Conservation (phyloP, 495 filamentous ascomycete genomes). For the Glonium stellatum region DNA sequence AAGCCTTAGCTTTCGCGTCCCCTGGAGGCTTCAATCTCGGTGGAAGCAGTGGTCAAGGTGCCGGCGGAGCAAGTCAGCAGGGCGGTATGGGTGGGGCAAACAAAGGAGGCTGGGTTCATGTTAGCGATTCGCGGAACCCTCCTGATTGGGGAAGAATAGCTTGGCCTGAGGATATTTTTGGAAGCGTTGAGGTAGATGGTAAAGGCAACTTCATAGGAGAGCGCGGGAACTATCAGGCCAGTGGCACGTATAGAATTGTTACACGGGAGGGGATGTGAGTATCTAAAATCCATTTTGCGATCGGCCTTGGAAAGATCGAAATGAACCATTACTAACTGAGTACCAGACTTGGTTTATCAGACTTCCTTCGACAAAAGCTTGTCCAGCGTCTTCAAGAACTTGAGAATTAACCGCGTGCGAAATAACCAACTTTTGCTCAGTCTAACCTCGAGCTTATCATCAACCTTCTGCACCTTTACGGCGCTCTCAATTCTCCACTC, state of each 20-base stretch:
- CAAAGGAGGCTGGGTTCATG: slow-evolving; percentile 80
- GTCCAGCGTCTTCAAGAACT: slow-evolving; percentile 33
- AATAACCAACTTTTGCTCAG: not conserved
- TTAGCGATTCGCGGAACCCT: slow-evolving; percentile 73
- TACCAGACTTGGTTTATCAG: slow-evolving; percentile 46
- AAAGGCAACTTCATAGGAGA: slow-evolving; percentile 61
- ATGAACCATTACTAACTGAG: slow-evolving; percentile 6
- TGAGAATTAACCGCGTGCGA: not conserved
- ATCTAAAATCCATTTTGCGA: not conserved
- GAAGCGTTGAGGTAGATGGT: slow-evolving; percentile 79
- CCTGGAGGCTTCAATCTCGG: slow-evolving; percentile 65
- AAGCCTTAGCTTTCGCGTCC: slow-evolving; percentile 74
- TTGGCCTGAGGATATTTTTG: slow-evolving; percentile 86
- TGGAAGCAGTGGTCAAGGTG: slow-evolving; percentile 44
- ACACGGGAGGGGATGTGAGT: slow-evolving; percentile 67
- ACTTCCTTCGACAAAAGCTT: slow-evolving; percentile 49
- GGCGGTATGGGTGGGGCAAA: slow-evolving; percentile 79
- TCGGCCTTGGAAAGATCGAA: not conserved
- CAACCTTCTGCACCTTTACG: not conserved
- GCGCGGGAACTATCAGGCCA: slow-evolving; percentile 54
- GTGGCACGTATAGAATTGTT: slow-evolving; percentile 61
- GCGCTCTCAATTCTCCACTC: not conserved
- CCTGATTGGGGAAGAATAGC: slow-evolving; percentile 89
- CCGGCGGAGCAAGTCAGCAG: slow-evolving; percentile 70
- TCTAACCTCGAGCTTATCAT: not conserved